Base-by-base conservation (phyloP, 1,284 basidiomycete species). In the Naganishia albida region DNA sequence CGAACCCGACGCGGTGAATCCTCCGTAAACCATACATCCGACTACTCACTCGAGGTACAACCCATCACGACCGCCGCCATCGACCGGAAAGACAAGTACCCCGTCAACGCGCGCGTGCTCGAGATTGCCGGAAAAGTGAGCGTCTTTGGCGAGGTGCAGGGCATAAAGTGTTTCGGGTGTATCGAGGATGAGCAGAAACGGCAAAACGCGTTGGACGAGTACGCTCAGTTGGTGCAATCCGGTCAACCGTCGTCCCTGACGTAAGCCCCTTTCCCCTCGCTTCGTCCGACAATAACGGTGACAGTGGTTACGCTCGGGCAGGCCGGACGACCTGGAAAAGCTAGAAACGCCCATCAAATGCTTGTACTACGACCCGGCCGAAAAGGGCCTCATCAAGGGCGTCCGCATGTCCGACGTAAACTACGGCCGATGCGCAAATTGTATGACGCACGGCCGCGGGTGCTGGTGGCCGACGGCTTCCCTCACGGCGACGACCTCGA, bases 401-500 rank as follows among this genome's bases (percentile, higher is more conserved):
- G 57, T 60, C 3, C 57, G 57, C n/a, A 60, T 60, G 57, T 50
- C 30, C 25, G 48, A 60, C 46, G 1, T 28, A 7, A 60, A 60
- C 23, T 60, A 60, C 23, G 57, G 57, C 26, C 46, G 57, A 6
- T 60, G 57, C 25, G 46, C 57, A 7, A 60, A 60, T 23, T 60
- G 57, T 15, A 60, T 60, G 57, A 60, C 34, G 0, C 34, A 39
- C 23, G 57, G 57, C 7, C 30, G 57, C 10, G 57, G 57, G 4
- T 60, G 57, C 46, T 60, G 57, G 57, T 60, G 57, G 57, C 57
- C 57, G 7, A 60, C 57, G 7, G 57, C 49, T 16, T 40, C 34
- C 20, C 39, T 60, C 6, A 49, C 57, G 7, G 23, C 57, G 13
- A 42, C 40, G 0, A 4, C 46, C 0, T 13, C 28, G 18, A 28